Conservation (phyloP, 225 moss, liverwort and hornwort species). For the Takakia lepidozioides region DNA sequence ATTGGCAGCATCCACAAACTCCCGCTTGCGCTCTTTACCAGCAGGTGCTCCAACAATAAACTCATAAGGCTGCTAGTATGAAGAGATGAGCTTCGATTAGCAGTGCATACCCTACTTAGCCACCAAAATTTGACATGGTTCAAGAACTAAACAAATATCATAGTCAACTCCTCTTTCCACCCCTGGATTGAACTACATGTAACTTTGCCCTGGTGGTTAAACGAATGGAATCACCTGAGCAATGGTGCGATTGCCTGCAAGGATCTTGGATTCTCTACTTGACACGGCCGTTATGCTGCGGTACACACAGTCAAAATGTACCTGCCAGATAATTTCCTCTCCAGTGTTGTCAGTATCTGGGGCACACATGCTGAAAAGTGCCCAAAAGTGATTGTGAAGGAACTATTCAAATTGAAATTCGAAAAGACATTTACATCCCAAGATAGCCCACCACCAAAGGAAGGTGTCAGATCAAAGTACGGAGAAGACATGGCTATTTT, state of each 20-base stretch:
- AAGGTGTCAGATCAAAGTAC: too few relatives aligned
- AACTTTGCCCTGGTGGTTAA: too few relatives aligned
- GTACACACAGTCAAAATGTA: slow-evolving; percentile 60
- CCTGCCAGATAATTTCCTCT: slow-evolving; percentile 15
- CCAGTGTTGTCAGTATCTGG: background rate
- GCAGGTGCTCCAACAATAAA: slow-evolving; percentile 51
- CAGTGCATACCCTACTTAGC: too few relatives aligned
- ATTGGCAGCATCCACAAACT: slow-evolving; percentile 57
- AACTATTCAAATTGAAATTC: too few relatives aligned
- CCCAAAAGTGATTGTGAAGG: too few relatives aligned
- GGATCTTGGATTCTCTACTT: slow-evolving; percentile 66
- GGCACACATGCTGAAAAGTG: too few relatives aligned
- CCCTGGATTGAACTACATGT: too few relatives aligned
- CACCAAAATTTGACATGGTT: background rate
- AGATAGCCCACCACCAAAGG: too few relatives aligned
- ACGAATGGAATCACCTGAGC: slow-evolving; percentile 32
- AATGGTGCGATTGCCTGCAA: slow-evolving; percentile 63
- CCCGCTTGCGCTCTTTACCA: slow-evolving; percentile 58
- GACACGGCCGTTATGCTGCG: slow-evolving; percentile 61
- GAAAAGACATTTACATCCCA: too few relatives aligned
- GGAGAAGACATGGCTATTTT: too few relatives aligned
- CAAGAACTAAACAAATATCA: background rate
- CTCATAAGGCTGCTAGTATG: slow-evolving; percentile 49
- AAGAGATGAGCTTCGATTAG: background rate
- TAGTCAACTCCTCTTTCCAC: too few relatives aligned